Conservation (phyloP, 2,329 filamentous ascomycete genomes). For the Curvularia sp. region DNA sequence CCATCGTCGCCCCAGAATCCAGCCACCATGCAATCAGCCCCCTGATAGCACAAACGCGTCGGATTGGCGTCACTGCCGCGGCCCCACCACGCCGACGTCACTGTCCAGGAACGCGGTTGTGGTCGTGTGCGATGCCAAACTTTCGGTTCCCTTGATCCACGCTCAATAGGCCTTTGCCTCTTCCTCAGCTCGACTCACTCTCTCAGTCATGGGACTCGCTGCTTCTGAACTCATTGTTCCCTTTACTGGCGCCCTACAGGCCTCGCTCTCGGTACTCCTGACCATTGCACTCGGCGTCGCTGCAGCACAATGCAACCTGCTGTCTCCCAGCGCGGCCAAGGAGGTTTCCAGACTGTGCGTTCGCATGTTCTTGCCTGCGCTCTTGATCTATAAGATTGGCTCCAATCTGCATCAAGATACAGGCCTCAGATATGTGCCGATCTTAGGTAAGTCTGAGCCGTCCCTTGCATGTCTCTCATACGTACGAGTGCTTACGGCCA, state of each 20-base stretch:
- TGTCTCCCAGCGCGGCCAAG: slow-evolving; percentile 58
- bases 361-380: slow-evolving; percentile 60
- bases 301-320: slow-evolving; percentile 58
- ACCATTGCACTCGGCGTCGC: slow-evolving; percentile 62
- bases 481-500: slow-evolving; percentile 17
- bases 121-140: slow-evolving; percentile 14
- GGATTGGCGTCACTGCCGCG: slow-evolving; percentile 14
- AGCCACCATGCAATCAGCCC: neutral
- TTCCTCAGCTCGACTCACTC: neutral
- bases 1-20: neutral
- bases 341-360: slow-evolving; percentile 62
- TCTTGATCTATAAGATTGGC: slow-evolving; percentile 62
- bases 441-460: slow-evolving; percentile 50
- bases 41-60: neutral
- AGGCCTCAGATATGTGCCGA: slow-evolving; percentile 57
- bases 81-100: slow-evolving; percentile 19
- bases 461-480: neutral
- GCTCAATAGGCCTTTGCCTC: neutral
- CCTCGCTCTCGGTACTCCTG: slow-evolving; percentile 61
- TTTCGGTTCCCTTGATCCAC: too few species aligned
- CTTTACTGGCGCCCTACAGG: slow-evolving; percentile 63
- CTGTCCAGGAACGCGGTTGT: slow-evolving; percentile 16
- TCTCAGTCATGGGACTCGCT: slow-evolving; percentile 30
- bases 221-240: slow-evolving; percentile 47
- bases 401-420: slow-evolving; percentile 58